Base-by-base conservation (phyloP, 1,284 basidiomycete genomes). In the Trichosporon sp. region DNA sequence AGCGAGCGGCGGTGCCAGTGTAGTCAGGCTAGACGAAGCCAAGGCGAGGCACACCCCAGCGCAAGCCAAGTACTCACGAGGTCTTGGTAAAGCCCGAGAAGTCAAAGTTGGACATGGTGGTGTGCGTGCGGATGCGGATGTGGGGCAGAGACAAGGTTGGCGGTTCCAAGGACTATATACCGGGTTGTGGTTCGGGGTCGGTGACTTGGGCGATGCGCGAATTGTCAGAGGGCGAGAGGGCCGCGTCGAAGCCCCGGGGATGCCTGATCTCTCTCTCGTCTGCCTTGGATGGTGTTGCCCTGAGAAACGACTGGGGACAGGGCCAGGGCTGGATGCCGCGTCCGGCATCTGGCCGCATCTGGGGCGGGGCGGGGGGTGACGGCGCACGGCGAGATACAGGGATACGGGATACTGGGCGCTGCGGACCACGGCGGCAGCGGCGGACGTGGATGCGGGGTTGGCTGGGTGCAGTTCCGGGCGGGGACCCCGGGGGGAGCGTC, bases 41-140 rank as follows among this genome's bases (percentile, higher is more conserved):
- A 58, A 29, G 27, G 9, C 58, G 27, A 60, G 58, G 18, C 18
- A 60, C 2, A 15, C 27, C 13, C 32, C 18, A n/a, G 15, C 9
- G 1, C 58, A 27, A 2, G 2, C 15, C 21, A 4, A 1, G 5
- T 6, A 69, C 70, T 67, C 53, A 72, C 70, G 68, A 66, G 58
- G 68, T 34, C 53, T 68, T 47, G 64, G 71, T 72, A 65, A 65
- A 72, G 13, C 62, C 71, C 31, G 25, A 38, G 56, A 66, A 72
- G 71, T 72, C 71, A 42, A 62, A 64, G 27, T 29, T 32, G 63
- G 71, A 69, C 71, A 72, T 72, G 25, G 23, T 64, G 65, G 15
- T 35, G 27, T 3, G 8, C 29, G 9, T 18, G 25, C 12, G 11
- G 8, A 18, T 2, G 27, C 7, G 56, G 4, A 2, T 21, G 47